Conservation (phyloP, 192 early-diverging fungal genomes). For the Rhizoclosmatium globosum region DNA sequence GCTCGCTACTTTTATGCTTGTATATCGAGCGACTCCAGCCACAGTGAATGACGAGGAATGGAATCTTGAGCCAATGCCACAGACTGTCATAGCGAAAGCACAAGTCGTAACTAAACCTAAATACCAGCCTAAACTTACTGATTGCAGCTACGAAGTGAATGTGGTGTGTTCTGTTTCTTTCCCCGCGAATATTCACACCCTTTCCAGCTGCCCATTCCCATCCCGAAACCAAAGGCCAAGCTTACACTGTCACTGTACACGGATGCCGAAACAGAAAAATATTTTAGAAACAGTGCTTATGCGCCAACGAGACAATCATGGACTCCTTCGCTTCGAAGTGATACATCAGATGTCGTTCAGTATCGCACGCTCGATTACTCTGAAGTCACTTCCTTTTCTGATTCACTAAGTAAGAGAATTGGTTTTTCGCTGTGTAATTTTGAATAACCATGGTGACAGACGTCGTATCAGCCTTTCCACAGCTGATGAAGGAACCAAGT, state of each 20-base stretch:
- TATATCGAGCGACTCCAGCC: neutral
- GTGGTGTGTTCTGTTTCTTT: neutral
- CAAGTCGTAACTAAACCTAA: neutral
- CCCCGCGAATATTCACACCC: neutral
- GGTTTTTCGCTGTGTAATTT: constrained; percentile 1
- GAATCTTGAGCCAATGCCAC: too few species aligned
- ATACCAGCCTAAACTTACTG: neutral
- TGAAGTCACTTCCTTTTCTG: neutral
- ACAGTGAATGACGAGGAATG: neutral
- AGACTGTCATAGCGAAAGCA: neutral
- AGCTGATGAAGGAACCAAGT: neutral
- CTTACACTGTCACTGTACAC: constrained; percentile 24
- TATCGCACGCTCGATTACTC: neutral
- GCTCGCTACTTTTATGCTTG: neutral
- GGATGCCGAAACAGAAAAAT: constrained; percentile 3
- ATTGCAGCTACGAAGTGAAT: neutral
- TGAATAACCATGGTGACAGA: neutral
- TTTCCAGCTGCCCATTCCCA: too few species aligned
- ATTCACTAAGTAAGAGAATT: neutral
- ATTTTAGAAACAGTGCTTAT: constrained; percentile 5
- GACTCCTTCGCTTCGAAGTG: neutral
- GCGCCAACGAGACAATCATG: neutral
- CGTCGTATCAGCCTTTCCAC: neutral
- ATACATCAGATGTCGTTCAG: neutral
- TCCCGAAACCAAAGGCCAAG: neutral